Evolutionary conservation across 2,329 filamentous ascomycete species (phyloP).

Genomic region (Bretziella fagacearum): DNA sequence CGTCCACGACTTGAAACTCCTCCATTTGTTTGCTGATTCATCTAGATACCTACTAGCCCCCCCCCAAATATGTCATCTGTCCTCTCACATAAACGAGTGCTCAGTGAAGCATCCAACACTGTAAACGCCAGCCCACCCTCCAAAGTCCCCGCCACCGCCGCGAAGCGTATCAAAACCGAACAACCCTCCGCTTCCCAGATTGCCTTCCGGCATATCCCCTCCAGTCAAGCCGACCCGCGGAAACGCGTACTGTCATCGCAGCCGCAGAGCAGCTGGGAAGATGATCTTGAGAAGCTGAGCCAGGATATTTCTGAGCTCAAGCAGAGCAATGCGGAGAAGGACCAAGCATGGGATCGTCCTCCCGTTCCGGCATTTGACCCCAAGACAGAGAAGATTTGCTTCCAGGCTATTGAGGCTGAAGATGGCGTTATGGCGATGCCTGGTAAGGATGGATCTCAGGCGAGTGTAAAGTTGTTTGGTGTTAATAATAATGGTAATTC

Average conservation of each 20-base stretch:
- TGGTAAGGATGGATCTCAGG: constrained; percentile 22
- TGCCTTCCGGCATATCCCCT: constrained; percentile 17
- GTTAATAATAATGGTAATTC: constrained; percentile 75
- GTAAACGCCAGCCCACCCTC: neutral
- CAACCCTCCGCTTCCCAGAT: neutral
- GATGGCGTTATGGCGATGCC: constrained; percentile 58
- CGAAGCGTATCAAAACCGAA: constrained; percentile 8
- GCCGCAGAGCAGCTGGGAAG: constrained; percentile 81
- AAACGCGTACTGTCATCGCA: constrained; percentile 57
- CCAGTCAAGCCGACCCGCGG: constrained; percentile 33
- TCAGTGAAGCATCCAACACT: constrained; percentile 1
- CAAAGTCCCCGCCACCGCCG: neutral
- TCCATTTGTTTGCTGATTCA: no score
- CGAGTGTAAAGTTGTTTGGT: constrained; percentile 82
- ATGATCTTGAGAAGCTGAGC: constrained; percentile 85
- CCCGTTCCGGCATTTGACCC: constrained; percentile 36
- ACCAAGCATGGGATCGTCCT: constrained; percentile 72
- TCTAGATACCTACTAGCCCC: neutral
- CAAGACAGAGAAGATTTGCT: constrained; percentile 53
- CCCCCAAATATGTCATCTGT: neutral
- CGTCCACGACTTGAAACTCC: no score
- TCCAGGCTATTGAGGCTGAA: constrained; percentile 91
- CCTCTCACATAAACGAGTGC: constrained; percentile 10
- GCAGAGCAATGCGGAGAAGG: constrained; percentile 74
- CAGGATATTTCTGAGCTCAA: constrained; percentile 81